Evolutionary conservation across 805 yeast genomes (phyloP).

Genomic region (Teunomyces panamensis): DNA sequence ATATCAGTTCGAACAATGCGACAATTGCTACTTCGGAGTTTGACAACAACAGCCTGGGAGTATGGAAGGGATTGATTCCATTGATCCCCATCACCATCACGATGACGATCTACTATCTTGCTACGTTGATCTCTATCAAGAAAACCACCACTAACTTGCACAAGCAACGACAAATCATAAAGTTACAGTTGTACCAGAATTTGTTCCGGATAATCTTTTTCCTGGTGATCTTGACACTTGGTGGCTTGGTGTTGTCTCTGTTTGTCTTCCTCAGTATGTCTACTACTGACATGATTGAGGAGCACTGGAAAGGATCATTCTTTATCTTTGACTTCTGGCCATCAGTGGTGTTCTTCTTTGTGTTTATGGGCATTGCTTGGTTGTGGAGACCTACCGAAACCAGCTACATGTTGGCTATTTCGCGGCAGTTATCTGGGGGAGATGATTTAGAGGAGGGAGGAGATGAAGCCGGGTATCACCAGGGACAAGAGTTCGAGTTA

Average conservation of each 20-base stretch:
- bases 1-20: slow-evolving; percentile 32
- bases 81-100: slow-evolving; percentile 72
- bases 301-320: slow-evolving; percentile 89
- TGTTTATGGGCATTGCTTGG: slow-evolving; percentile 79
- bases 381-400: slow-evolving; percentile 98
- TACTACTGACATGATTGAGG: slow-evolving; percentile 72
- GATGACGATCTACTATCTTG: slow-evolving; percentile 68
- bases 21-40: background rate
- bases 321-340: slow-evolving; percentile 95
- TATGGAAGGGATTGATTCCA: slow-evolving; percentile 49
- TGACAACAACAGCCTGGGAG: slow-evolving; percentile 48
- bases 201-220: slow-evolving; percentile 71
- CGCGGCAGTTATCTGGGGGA: slow-evolving; percentile 72
- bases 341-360: slow-evolving; percentile 77
- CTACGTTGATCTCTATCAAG: slow-evolving; percentile 70
- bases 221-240: slow-evolving; percentile 66
- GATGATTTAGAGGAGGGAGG: slow-evolving; percentile 56
- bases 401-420: slow-evolving; percentile 89
- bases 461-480: slow-evolving; percentile 23
- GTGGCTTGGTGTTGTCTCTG: slow-evolving; percentile 68
- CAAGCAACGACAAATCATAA: slow-evolving; percentile 88
- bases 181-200: slow-evolving; percentile 79
- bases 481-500: slow-evolving; percentile 52
- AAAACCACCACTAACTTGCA: slow-evolving; percentile 69
- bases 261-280: slow-evolving; percentile 73